Conservation (phyloP, 805 yeast genomes). For the Scheffersomyces ergatensis region DNA sequence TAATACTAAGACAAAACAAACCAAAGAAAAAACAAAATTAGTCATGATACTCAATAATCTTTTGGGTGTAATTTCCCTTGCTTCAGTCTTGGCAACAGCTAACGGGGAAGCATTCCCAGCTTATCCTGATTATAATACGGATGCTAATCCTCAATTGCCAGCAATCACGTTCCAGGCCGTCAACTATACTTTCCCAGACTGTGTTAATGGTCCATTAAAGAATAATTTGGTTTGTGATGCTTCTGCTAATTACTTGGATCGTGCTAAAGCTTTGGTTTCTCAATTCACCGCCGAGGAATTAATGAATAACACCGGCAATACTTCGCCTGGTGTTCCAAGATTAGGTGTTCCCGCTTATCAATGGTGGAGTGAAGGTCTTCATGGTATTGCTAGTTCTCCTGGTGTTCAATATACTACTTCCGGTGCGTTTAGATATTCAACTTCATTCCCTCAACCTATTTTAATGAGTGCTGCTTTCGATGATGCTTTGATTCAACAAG, state of each 20-base stretch:
- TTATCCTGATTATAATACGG: constrained; percentile 4
- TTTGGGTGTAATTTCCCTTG: neutral
- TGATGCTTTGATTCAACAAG: constrained; percentile 2
- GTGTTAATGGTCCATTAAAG: constrained; percentile 5
- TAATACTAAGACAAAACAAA: too few relatives aligned
- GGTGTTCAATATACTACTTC: constrained; percentile 1
- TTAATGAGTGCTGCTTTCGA: constrained; percentile 4
- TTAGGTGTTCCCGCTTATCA: constrained; percentile 6
- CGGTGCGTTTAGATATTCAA: constrained; percentile 1
- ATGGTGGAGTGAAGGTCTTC: constrained; percentile 7
- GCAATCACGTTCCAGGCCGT: constrained; percentile 2
- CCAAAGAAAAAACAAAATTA: too few relatives aligned
- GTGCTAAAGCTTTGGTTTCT: constrained; percentile 4
- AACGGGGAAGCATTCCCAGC: constrained; percentile 4
- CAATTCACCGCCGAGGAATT: constrained; percentile 3
- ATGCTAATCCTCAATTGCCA: constrained; percentile 5
- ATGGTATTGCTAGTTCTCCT: constrained; percentile 4
- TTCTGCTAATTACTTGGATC: neutral
- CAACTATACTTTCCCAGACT: constrained; percentile 5
- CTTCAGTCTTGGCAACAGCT: neutral
- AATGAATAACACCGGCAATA: constrained; percentile 3
- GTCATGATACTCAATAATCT: neutral
- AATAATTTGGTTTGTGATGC: constrained; percentile 2
- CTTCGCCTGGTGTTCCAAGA: constrained; percentile 3
- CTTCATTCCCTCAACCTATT: constrained; percentile 6